Conservation (phyloP, 345 rosid species). For the Theobroma cacao region DNA sequence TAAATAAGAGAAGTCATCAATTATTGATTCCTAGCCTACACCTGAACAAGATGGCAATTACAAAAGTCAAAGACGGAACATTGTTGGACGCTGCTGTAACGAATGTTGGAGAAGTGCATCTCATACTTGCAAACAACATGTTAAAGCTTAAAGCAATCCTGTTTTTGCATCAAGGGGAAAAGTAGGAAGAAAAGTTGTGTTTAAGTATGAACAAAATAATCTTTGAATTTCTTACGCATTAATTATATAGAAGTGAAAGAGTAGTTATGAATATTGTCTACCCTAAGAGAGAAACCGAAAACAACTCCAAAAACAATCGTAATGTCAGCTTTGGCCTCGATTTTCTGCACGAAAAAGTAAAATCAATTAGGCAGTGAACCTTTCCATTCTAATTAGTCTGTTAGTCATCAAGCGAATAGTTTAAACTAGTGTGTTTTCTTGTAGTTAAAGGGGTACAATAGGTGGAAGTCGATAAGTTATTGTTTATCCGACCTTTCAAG, state of each 20-base stretch:
- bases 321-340: slow-evolving; percentile 55
- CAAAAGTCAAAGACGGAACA: slow-evolving; percentile 44
- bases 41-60: slow-evolving; percentile 43
- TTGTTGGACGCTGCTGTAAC: slow-evolving; percentile 44
- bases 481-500: slow-evolving; percentile 40
- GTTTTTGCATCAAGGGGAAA: slow-evolving; percentile 2
- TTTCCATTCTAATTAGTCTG: not conserved
- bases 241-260: not conserved
- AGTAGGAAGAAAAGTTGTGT: not conserved
- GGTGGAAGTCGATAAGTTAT: not conserved
- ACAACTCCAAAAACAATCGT: slow-evolving; percentile 50
- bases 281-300: slow-evolving; percentile 60
- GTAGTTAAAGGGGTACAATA: not conserved
- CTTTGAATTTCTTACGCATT: not conserved
- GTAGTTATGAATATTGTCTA: slow-evolving; percentile 13
- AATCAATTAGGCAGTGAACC: not conserved
- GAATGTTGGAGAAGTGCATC: slow-evolving; percentile 50
- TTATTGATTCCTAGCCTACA: slow-evolving; percentile 1
- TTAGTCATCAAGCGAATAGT: not conserved
- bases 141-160: slow-evolving; percentile 52
- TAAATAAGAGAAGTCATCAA: not conserved
- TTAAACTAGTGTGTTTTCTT: not conserved
- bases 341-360: slow-evolving; percentile 38
- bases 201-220: not conserved
- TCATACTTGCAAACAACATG: slow-evolving; percentile 53